Evolutionary conservation across 345 rosid species (phyloP), one percentile per base, ranked within the genome.

Genomic region (Bruguiera sexangula): DNA sequence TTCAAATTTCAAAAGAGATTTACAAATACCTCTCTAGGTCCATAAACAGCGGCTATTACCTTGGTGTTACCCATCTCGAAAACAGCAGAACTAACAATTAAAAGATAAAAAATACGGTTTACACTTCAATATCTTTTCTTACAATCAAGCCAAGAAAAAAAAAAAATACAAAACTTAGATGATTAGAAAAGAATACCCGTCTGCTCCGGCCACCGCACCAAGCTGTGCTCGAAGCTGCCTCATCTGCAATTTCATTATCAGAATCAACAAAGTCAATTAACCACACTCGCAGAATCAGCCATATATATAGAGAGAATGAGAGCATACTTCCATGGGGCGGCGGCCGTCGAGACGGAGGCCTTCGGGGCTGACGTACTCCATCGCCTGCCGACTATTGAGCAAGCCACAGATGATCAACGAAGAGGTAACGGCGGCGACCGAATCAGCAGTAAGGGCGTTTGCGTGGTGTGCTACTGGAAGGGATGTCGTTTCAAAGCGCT

Each of bases 41-140:
- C 98, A 83, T 90, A 92, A 18, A 89, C 99, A 60, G 97, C 98
- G 59, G 97, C 99, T 53, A 92, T 89, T 21, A 90, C 98, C 88
- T 89, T 92, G 22, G 98, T 90, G 79, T 95, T 90, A 55, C 96
- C 97, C 97, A 95, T 92, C 84, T 92, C 98, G 26, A 92, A 95
- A 74, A 85, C 80, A 75, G 96, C 96, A 78, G 97, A 95, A 13
- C 97, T 90, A 75, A 29, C 18, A 13, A 76, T 31, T 39, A 48
- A 21, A 32, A 32, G 6, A 18, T 4, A 6, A 5, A 31, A n/a
- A 30, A 5, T 4, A 22, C 2, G 37, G 48, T 10, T 39, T 11
- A 3, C 43, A 20, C 21, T n/a, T 21, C 51, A 8, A n/a, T 62
- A 10, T 20, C n/a, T 62, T 0, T 34, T 22, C 26, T 10, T n/a